Evolutionary conservation across 106 monocot genomes (phyloP).

Genomic region (Platanthera guangdongensis): DNA sequence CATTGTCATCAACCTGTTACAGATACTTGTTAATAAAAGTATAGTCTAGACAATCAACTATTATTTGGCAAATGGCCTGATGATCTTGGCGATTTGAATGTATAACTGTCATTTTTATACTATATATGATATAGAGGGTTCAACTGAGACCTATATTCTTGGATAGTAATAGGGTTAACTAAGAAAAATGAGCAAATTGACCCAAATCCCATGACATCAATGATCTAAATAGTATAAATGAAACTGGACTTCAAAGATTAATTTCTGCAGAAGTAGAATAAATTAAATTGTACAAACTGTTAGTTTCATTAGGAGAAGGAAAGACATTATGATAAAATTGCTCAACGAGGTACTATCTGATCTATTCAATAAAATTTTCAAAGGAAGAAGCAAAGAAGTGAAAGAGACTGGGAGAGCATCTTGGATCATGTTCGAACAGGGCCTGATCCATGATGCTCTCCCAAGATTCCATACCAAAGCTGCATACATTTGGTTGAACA

Average conservation of each 20-base stretch:
- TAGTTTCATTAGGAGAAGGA: background rate
- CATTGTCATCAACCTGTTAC: conserved; percentile 32
- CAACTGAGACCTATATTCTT: background rate
- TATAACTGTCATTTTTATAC: background rate
- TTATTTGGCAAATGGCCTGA: background rate
- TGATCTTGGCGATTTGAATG: background rate
- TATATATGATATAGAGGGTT: background rate
- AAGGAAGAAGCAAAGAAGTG: background rate
- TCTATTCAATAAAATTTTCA: background rate
- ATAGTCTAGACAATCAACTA: background rate
- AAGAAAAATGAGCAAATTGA: background rate
- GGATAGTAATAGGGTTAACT: background rate
- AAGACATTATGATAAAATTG: background rate
- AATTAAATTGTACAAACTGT: background rate
- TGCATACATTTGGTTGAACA: too few relatives aligned
- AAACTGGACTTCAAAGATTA: background rate
- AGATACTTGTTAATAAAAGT: conserved; percentile 4
- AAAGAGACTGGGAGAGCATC: too few relatives aligned
- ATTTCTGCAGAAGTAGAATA: background rate
- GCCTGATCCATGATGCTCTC: too few relatives aligned
- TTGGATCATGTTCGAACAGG: too few relatives aligned
- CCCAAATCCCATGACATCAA: background rate
- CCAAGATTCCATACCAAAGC: too few relatives aligned
- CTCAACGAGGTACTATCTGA: background rate
- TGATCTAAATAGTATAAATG: background rate